Base-by-base conservation (phyloP, 2,329 filamentous ascomycete species). In the Fusarium equiseti region DNA sequence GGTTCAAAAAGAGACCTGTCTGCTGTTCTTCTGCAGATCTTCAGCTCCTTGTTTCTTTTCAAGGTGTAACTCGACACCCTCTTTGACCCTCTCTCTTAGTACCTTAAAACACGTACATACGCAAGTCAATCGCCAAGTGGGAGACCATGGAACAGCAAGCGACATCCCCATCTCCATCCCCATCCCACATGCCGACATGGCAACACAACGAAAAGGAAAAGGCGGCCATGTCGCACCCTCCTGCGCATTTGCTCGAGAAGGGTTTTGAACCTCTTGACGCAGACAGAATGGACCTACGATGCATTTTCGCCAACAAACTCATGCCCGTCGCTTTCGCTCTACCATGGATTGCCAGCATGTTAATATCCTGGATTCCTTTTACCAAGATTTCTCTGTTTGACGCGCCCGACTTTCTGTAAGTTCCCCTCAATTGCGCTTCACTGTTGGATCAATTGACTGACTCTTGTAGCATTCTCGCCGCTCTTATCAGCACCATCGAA, bases 301-400 rank as follows among this genome's bases (percentile, higher is more conserved):
- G 35, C 10, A 32, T 60, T 11, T 59, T 71, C 13, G 15, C 38
- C n/a, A 54, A 51, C 10, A 68, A 46, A 44, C 24, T 59, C 5
- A 55, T 69, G 48, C 59, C 68, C 8, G 31, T 71, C 35, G 68
- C 55, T 8, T 68, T 71, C 20, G 68, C 59, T 3, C 35, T 69
- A 15, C 68, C 68, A 2, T 71, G 68, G 68, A 35, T 71, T 10
- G 50, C 43, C 13, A 38, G 68, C 13, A 71, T 71, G 68, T 42
- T 71, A 4, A 60, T 71, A 50, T 71, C 68, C 5, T 71, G 68
- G 64, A 44, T 71, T 27, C 68, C 68, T 15, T 69, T 71, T 11
- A 65, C 51, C 48, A 68, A 60, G 26, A 71, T 71, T 18, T 43
- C 55, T 16, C 15, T 71, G 6, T 27, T 20, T 13, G 35, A 71